phyloP scores from a whole-genome alignment of 148 eudicot genomes.

The Linanthus parryae region DNA sequence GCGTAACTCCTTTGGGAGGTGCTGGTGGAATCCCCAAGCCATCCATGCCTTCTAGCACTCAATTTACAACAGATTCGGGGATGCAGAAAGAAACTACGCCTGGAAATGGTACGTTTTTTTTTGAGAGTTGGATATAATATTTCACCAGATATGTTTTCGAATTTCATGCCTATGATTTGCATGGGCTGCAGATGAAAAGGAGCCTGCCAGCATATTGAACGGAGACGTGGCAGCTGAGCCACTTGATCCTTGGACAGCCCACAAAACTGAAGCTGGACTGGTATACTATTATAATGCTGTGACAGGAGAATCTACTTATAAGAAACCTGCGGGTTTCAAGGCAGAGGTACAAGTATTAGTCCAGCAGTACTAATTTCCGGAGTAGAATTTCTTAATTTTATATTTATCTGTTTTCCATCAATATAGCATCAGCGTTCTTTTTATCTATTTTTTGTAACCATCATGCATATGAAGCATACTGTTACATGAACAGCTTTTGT shows the following conservation, averaged over 20 bases:
- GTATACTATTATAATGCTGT: slow-evolving; percentile 86
- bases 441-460: too few relatives aligned
- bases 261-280: slow-evolving; percentile 76
- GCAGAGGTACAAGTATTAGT: slow-evolving; percentile 60
- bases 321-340: slow-evolving; percentile 69
- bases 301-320: slow-evolving; percentile 87
- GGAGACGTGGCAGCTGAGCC: slow-evolving; percentile 31
- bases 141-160: neutral
- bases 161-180: neutral
- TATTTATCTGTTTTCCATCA: neutral
- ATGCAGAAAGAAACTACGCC: slow-evolving; percentile 61
- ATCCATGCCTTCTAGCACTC: slow-evolving; percentile 27
- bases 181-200: slow-evolving; percentile 40
- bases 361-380: neutral
- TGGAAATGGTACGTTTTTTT: slow-evolving; percentile 49
- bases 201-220: slow-evolving; percentile 28
- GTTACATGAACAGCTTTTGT: too few relatives aligned
- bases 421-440: too few relatives aligned
- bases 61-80: slow-evolving; percentile 22
- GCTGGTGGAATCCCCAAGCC: slow-evolving; percentile 23
- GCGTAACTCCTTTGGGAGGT: slow-evolving; percentile 56
- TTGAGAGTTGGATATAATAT: slow-evolving; percentile 5
- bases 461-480: too few relatives aligned
- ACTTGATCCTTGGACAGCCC: slow-evolving; percentile 85
- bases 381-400: neutral